These are phyloP conservation scores for Mycena latifolia DNA, from an alignment of 768 basidiomycete genomes.

Conservation along the genomic window DNA sequence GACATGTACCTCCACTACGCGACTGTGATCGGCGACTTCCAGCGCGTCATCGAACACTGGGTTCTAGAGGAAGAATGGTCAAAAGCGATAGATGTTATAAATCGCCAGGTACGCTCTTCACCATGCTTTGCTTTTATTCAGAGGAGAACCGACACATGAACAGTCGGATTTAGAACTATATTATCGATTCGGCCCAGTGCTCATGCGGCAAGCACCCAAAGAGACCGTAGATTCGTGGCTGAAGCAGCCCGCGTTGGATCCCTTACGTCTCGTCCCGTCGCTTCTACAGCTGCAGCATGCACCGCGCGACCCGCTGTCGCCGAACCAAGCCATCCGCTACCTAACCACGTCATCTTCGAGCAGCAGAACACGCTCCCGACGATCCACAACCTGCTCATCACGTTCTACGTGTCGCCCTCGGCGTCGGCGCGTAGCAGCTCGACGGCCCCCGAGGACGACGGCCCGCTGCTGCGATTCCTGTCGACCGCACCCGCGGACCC, in stretches of 20 bases:
- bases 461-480: constrained; percentile 85
- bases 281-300: constrained; percentile 84
- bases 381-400: constrained; percentile 94
- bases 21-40: constrained; percentile 81
- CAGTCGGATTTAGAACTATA: constrained; percentile 91
- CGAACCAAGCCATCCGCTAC: constrained; percentile 92
- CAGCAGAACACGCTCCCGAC: constrained; percentile 85
- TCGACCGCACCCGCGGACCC: constrained; percentile 86
- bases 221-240: constrained; percentile 96
- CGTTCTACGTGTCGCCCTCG: constrained; percentile 77
- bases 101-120: constrained; percentile 77
- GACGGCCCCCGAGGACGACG: constrained; percentile 68
- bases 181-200: constrained; percentile 91
- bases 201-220: constrained; percentile 88
- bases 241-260: constrained; percentile 82
- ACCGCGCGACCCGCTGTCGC: constrained; percentile 76
- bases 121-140: neutral
- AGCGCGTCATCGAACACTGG: constrained; percentile 92
- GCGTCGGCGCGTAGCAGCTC: constrained; percentile 34
- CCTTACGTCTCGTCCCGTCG: constrained; percentile 89
- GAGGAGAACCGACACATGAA: constrained; percentile 16
- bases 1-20: constrained; percentile 96
- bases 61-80: constrained; percentile 92
- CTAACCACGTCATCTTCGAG: constrained; percentile 89
- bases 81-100: constrained; percentile 92